phyloP scores from a whole-genome alignment of 306 rosid genomes.

The Acmispon strigosus region DNA sequence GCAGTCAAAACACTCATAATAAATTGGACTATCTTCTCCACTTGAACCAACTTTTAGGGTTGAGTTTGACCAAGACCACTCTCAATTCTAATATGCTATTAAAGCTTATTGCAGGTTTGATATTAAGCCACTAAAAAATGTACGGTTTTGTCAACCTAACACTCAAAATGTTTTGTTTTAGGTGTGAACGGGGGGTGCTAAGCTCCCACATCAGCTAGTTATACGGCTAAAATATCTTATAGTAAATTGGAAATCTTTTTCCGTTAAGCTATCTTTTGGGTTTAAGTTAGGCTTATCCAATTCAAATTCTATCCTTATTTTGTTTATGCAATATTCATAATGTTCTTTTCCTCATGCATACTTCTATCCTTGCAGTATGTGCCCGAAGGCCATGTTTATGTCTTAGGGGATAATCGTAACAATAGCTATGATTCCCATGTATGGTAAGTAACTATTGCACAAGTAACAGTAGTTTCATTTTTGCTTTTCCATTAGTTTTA shows the following conservation, averaged over 20 bases:
- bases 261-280: too few species aligned
- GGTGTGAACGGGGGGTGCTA: too few species aligned
- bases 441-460: slow-evolving; percentile 46
- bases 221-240: too few species aligned
- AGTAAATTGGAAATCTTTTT: too few species aligned
- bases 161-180: too few species aligned
- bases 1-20: neutral
- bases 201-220: too few species aligned
- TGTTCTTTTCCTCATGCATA: neutral
- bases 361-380: slow-evolving; percentile 52
- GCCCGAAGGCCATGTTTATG: slow-evolving; percentile 79
- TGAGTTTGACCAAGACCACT: neutral
- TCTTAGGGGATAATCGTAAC: slow-evolving; percentile 91
- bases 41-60: neutral
- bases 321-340: neutral
- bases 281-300: neutral
- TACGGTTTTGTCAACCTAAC: too few species aligned
- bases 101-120: too few species aligned
- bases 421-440: slow-evolving; percentile 72
- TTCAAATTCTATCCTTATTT: neutral
- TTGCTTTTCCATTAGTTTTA: neutral
- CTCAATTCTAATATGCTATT: neutral
- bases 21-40: neutral
- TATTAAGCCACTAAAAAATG: too few species aligned
- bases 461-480: neutral